phyloP scores from a whole-genome alignment of 495 filamentous ascomycete genomes.

The Neurospora sp. region DNA sequence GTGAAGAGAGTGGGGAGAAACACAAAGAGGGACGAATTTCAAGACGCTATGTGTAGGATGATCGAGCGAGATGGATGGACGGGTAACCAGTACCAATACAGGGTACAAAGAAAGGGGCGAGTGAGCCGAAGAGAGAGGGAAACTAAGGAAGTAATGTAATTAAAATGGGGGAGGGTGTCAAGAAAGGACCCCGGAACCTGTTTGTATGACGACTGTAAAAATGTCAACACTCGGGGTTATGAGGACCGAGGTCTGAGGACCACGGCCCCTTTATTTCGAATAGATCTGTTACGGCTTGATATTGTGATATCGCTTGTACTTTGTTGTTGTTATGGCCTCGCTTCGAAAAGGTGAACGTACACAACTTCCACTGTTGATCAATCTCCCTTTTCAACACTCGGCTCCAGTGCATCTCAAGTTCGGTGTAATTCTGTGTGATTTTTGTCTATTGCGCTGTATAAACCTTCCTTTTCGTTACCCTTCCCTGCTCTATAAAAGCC shows the following conservation, averaged over 20 bases:
- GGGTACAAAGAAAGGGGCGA: neutral
- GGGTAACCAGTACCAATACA: neutral
- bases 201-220: neutral
- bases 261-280: no score
- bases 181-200: neutral
- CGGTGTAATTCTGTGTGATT: neutral
- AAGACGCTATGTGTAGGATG: neutral
- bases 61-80: neutral
- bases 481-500: neutral
- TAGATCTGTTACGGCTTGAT: neutral
- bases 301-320: neutral
- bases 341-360: neutral
- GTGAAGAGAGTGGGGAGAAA: neutral
- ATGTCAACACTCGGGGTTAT: neutral
- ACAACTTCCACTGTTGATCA: neutral
- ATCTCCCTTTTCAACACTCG: no score
- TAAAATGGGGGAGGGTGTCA: neutral
- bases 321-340: neutral
- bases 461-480: neutral
- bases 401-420: neutral
- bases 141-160: neutral
- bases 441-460: neutral
- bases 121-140: neutral
- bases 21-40: neutral
- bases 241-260: neutral